Base-by-base conservation (phyloP, 768 basidiomycete genomes). In the Xerocomus potaroensis region DNA sequence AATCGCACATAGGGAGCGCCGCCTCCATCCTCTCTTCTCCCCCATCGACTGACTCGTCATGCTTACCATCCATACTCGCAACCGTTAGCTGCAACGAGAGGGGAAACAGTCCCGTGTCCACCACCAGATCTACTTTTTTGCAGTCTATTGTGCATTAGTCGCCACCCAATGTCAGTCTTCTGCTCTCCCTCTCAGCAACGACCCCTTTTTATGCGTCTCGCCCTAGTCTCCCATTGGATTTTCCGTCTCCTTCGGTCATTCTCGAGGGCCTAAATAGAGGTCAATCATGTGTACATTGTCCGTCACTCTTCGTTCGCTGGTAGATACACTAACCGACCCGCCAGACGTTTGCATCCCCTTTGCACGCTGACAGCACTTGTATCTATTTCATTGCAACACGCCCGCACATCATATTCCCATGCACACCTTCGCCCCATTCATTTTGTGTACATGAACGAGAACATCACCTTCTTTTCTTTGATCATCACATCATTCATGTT, bases 191-290 rank as follows among this genome's bases (percentile, higher is more conserved):
- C 29, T 2, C 40, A 14, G 8, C 37, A 40, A n/a, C n/a, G n/a
- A n/a, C 30, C 37, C 2, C 2, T 5, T n/a, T 31, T 36, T n/a
- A 46, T 21, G 30, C 16, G 16, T n/a, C 8, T 16, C 22, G 12
- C 30, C 33, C n/a, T n/a, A 67, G 65, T 65, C 23, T 55, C 26
- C 8, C 53, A 26, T 41, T 65, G 56, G 59, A 19, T 65, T 36
- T 47, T 62, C 33, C 51, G 33, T 51, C 31, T 56, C 48, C 43
- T 63, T 37, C 50, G 56, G 63, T 27, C 6, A 10, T 44, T 65
- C 27, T 53, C 53, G 49, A 57, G 55, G 53, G 50, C 56, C 53
- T 66, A 41, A 34, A 31, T 39, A 45, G 52, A 53, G 54, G 55
- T 21, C 51, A 43, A n/a, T 35, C 34, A 23, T 22, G 21, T 37